These are phyloP conservation scores for Polytrichum commune DNA, from an alignment of 225 moss, liverwort and hornwort species.

Conservation along the genomic window DNA sequence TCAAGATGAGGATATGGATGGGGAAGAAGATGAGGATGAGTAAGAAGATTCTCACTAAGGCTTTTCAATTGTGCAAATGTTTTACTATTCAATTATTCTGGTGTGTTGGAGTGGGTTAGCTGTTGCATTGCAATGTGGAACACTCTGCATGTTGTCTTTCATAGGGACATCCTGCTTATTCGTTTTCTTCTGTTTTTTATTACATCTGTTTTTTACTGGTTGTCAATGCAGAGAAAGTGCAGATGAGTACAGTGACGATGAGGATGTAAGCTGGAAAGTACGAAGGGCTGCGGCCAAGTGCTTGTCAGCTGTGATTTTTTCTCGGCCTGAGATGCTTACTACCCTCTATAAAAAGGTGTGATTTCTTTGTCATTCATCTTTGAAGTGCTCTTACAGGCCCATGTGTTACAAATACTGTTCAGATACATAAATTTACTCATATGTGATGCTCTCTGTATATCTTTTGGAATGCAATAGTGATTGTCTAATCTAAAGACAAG, in stretches of 20 bases:
- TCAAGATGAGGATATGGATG: slow-evolving; percentile 91
- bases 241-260: slow-evolving; percentile 99
- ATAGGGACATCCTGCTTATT: no score
- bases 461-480: neutral
- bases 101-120: no score
- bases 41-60: slow-evolving; percentile 33
- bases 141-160: no score
- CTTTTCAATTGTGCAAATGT: no score
- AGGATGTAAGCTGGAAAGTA: slow-evolving; percentile 99
- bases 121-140: no score
- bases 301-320: slow-evolving; percentile 92
- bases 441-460: neutral
- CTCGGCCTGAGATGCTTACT: slow-evolving; percentile 87
- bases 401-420: neutral
- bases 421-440: neutral
- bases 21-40: slow-evolving; percentile 99
- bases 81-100: no score
- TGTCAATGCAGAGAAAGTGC: slow-evolving; percentile 74
- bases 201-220: no score
- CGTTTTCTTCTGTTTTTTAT: no score
- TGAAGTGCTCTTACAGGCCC: neutral
- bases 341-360: slow-evolving; percentile 75
- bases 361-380: neutral
- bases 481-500: neutral
- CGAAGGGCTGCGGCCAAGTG: slow-evolving; percentile 89